Base-by-base conservation (phyloP, 2,329 filamentous ascomycete genomes). In the Phaeoacremonium minimum region DNA sequence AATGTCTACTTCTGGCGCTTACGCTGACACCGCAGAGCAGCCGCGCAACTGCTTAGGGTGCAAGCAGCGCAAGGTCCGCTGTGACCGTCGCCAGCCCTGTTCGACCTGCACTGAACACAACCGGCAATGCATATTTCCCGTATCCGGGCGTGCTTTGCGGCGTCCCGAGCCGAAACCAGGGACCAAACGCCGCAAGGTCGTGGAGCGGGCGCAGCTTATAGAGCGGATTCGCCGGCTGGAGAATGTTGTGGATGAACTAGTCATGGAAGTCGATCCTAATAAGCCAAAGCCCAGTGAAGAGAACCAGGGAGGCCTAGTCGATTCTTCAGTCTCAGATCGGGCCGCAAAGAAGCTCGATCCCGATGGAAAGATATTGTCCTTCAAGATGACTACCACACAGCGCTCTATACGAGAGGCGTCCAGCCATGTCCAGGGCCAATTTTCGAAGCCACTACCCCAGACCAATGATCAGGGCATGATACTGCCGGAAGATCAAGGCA, bases 11-110 rank as follows among this genome's bases (percentile, higher is more conserved):
- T n/a, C n/a, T n/a, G n/a, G n/a, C n/a, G n/a, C n/a, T n/a, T n/a
- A n/a, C n/a, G n/a, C n/a, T n/a, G n/a, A n/a, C n/a, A n/a, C n/a
- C n/a, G n/a, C n/a, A n/a, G n/a, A 26, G 22, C n/a, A 26, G 9
- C 22, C 9, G n/a, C n/a, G 22, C 9, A 26, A 26, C 22, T 61
- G 57, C 30, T 36, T 36, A 13, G 37, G 42, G 4, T 62, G 58
- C 45, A 52, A 53, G 37, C 45, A 47, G 15, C 46, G 46, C 22
- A 61, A 60, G 36, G 42, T 60, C 15, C 49, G 53, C 11, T 62
- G 57, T 30, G 50, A 56, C 41, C 54, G 52, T 37, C 44, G 37
- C 16, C 19, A 48, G 13, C 56, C 55, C 6, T 61, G 58, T 36
- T 40, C 46, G 11, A 28, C 46, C 5, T 53, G 51, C 28, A 32